Evolutionary conservation across 1,139 yeast species (phyloP), one percentile per base, ranked within the genome.

Genomic region (Geotrichum histeridarum): DNA sequence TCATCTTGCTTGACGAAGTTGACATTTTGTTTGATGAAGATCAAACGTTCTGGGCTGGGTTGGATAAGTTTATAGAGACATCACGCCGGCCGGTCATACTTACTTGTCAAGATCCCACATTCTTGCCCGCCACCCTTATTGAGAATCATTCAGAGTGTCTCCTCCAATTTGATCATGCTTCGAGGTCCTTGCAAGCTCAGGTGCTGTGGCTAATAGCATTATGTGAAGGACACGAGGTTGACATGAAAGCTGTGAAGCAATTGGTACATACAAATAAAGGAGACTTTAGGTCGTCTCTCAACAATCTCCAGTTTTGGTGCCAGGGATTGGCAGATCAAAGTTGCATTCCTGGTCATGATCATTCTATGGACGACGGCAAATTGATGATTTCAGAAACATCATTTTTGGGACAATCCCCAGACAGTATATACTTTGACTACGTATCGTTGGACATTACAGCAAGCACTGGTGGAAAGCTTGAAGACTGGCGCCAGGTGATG

Each of bases 11-110:
- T 53, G 97, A 91, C 63, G 97, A 93, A 63, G 91, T 87, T 27
- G 96, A 93, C 67, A 74, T 88, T 12, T 68, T 91, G 32, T 89
- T 85, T 63, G 93, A 85, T 57, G 86, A 82, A 49, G 96, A 90
- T 61, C 79, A 78, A 60, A 82, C 83, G 0, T 91, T 93, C 64
- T 93, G 98, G 97, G 83, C 84, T 1, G 54, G 58, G 4, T 78
- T 90, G 4, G 80, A 78, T 49, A 84, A 81, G 56, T 76, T 89
- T 15, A 70, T 89, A 39, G 75, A 77, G 41, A 78, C 81, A 31
- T 80, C 95, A 0, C 77, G 91, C 61, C 73, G 96, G 49, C 98
- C 99, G 0, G 78, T 93, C 0, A 78, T 91, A 0, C 65, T 93
- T 35, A 88, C 95, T 0, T 89, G 96, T 63, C 75, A 77, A 12